Conservation (phyloP, 352 stramenopile species). For the Phytophthora parvispora region DNA sequence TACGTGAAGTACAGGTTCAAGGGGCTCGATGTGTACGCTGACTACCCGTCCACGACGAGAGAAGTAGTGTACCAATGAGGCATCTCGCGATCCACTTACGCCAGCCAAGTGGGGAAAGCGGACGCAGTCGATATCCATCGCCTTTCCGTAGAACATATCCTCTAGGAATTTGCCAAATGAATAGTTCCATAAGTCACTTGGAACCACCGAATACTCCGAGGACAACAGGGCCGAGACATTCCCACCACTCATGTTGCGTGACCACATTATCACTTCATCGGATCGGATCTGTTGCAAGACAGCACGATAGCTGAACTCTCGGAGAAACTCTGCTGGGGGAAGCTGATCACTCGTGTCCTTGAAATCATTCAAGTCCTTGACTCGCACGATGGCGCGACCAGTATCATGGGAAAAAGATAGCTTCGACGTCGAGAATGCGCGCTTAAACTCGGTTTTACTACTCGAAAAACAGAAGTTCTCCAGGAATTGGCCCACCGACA, state of each 20-base stretch:
- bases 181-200: slow-evolving; percentile 84
- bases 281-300: slow-evolving; percentile 73
- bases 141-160: slow-evolving; percentile 87
- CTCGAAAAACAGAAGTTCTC: slow-evolving; percentile 82
- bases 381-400: slow-evolving; percentile 70
- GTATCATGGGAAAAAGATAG: slow-evolving; percentile 89
- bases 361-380: slow-evolving; percentile 78
- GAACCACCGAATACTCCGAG: slow-evolving; percentile 67
- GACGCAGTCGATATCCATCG: slow-evolving; percentile 72
- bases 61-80: slow-evolving; percentile 83
- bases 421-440: slow-evolving; percentile 82
- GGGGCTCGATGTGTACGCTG: slow-evolving; percentile 78
- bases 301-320: slow-evolving; percentile 69
- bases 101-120: slow-evolving; percentile 74
- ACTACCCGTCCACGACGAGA: slow-evolving; percentile 78
- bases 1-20: slow-evolving; percentile 87
- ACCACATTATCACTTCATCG: slow-evolving; percentile 78
- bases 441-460: slow-evolving; percentile 81
- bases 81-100: slow-evolving; percentile 70
- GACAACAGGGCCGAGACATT: slow-evolving; percentile 37
- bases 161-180: slow-evolving; percentile 92
- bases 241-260: slow-evolving; percentile 39
- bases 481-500: slow-evolving; percentile 86
- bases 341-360: slow-evolving; percentile 73
- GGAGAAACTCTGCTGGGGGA: slow-evolving; percentile 60